These are phyloP conservation scores for Psidium friedrichsthalianum DNA, from an alignment of 345 rosid genomes.

Conservation along the genomic window DNA sequence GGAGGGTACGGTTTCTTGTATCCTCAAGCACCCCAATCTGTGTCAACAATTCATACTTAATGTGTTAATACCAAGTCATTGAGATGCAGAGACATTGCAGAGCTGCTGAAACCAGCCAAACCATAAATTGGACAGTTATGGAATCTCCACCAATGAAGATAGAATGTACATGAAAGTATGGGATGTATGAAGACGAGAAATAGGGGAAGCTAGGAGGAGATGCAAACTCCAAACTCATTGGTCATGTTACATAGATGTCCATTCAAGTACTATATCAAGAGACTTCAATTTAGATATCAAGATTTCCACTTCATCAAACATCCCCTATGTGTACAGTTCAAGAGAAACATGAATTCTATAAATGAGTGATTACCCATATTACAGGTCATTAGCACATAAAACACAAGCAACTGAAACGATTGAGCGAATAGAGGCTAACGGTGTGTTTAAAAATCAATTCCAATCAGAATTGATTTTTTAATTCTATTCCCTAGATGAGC, in stretches of 20 bases:
- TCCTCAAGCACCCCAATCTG: slow-evolving; percentile 99
- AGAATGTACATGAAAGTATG: neutral
- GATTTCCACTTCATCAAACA: neutral
- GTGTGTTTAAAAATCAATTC: too few species aligned
- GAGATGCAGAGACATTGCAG: neutral
- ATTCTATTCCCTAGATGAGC: too few species aligned
- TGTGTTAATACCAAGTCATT: neutral
- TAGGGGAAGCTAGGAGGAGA: neutral
- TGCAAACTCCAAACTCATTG: neutral
- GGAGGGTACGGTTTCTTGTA: slow-evolving; percentile 93
- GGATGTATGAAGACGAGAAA: neutral
- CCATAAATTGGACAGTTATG: neutral
- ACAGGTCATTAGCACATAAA: neutral
- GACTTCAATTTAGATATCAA: neutral
- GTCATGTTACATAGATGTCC: neutral
- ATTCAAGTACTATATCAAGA: neutral
- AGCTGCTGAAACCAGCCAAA: neutral
- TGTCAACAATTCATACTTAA: neutral
- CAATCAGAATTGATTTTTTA: too few species aligned
- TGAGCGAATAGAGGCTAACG: neutral
- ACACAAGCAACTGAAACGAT: neutral
- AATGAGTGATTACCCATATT: neutral
- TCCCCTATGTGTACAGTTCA: neutral
- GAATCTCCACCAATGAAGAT: neutral
- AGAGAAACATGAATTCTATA: neutral